These are phyloP conservation scores for Hirsutella minnesotensis DNA, from an alignment of 2,329 filamentous ascomycete genomes.

Conservation along the genomic window DNA sequence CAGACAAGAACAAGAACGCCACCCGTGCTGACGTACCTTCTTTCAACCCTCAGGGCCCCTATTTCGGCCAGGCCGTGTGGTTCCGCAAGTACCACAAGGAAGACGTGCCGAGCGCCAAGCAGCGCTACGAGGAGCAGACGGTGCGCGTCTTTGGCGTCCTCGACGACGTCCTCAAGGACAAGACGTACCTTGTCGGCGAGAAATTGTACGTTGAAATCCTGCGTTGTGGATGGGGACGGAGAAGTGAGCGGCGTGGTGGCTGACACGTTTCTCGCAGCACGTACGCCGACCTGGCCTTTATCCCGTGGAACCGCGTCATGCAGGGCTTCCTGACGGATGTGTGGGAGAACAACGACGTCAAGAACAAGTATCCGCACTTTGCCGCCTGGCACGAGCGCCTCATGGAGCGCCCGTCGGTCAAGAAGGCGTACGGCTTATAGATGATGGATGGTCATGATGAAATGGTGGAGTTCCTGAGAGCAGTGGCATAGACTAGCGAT, in stretches of 20 bases:
- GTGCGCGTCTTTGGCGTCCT: conserved; percentile 19
- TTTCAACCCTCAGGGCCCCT: conserved; percentile 15
- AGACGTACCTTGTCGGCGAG: conserved; percentile 22
- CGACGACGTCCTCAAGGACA: conserved; percentile 18
- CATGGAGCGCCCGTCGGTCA: conserved; percentile 16
- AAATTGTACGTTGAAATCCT: conserved; percentile 14
- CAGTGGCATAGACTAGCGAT: no score
- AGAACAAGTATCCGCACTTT: conserved; percentile 22
- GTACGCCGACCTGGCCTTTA: conserved; percentile 22
- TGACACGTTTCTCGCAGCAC: conserved; percentile 15
- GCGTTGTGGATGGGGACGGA: no score
- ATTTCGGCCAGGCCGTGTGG: conserved; percentile 22
- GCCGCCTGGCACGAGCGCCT: conserved; percentile 21
- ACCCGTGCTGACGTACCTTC: background rate
- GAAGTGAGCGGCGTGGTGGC: no score
- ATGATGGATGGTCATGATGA: background rate
- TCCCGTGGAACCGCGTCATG: conserved; percentile 16
- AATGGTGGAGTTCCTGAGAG: no score
- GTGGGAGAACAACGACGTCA: conserved; percentile 13
- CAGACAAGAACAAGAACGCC: no score
- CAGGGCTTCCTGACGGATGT: conserved; percentile 7
- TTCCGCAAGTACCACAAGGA: conserved; percentile 17
- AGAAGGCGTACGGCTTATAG: conserved; percentile 12
- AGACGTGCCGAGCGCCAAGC: conserved; percentile 15
- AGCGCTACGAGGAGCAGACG: conserved; percentile 18